These are phyloP conservation scores for Geotrichum carabidarum DNA, from an alignment of 1,139 yeast genomes.

Conservation along the genomic window DNA sequence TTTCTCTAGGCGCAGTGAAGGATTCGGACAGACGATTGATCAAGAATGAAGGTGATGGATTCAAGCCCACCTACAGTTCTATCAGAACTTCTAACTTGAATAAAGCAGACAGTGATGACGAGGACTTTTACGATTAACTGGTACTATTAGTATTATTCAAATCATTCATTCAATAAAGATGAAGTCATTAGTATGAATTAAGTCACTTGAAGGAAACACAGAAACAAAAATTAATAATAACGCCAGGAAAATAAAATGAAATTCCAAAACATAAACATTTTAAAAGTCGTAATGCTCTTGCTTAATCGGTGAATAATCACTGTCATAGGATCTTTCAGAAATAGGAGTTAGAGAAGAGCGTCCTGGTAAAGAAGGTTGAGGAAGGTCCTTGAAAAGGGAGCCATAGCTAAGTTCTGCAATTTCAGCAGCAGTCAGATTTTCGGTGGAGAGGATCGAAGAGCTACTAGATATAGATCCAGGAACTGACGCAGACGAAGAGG, in stretches of 20 bases:
- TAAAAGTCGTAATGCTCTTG: neutral
- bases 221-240: neutral
- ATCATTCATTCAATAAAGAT: neutral
- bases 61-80: conserved; percentile 10
- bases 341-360: conserved; percentile 17
- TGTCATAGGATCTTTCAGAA: conserved; percentile 15
- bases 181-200: neutral
- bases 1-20: conserved; percentile 58
- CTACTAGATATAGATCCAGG: conserved; percentile 2
- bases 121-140: conserved; percentile 19
- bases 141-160: too few species aligned
- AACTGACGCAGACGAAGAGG: conserved; percentile 7
- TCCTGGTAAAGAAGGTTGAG: neutral
- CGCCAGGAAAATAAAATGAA: too few species aligned
- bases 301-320: conserved; percentile 5
- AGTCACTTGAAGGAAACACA: neutral
- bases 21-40: conserved; percentile 61
- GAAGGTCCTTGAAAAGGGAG: neutral
- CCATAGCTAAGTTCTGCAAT: conserved; percentile 6
- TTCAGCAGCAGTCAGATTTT: conserved; percentile 6
- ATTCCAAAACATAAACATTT: too few species aligned
- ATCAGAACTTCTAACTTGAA: conserved; percentile 10
- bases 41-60: conserved; percentile 55
- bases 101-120: conserved; percentile 16
- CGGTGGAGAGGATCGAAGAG: conserved; percentile 11